Percentiles rank a stretch among this genome's conserved stretches.
phyloP scores from a whole-genome alignment of 371 early-diverging fungal species.

The Mucor velutinosus region DNA sequence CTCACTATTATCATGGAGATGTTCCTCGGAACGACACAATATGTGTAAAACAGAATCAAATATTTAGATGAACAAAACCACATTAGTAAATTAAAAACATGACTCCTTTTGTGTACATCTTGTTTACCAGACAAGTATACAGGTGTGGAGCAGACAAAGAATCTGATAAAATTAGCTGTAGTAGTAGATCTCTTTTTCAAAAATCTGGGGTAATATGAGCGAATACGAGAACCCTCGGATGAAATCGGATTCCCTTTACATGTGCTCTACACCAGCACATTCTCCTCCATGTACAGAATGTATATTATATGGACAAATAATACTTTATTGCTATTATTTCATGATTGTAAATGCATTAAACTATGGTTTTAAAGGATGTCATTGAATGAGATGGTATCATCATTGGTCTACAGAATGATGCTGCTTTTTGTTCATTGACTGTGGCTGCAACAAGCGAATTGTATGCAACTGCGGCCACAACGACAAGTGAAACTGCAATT shows the following conservation, averaged over 20 bases:
- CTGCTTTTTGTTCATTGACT: not conserved
- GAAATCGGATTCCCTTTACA: not conserved
- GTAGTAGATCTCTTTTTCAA: not conserved
- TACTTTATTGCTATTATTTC: not conserved
- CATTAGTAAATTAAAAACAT: not conserved
- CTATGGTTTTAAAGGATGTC: slow-evolving; percentile 11
- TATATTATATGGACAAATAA: not conserved
- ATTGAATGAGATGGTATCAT: slow-evolving; percentile 21
- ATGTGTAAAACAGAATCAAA: not conserved
- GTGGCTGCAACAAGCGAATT: slow-evolving; percentile 10
- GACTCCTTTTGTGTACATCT: not conserved
- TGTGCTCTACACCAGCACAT: not conserved
- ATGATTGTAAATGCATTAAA: slow-evolving; percentile 6
- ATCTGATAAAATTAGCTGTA: not conserved
- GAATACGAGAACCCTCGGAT: not conserved
- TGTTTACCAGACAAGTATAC: not conserved
- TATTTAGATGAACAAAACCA: not conserved
- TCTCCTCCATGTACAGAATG: not conserved
- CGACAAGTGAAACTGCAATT: slow-evolving; percentile 9
- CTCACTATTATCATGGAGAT: not conserved
- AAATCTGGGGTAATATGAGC: not conserved
- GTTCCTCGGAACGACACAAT: not conserved
- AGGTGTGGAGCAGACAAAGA: not conserved
- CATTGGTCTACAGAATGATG: slow-evolving; percentile 27
- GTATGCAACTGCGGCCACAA: slow-evolving; percentile 18